These are phyloP conservation scores for Apiospora kogelbergensis DNA, from an alignment of 2,329 filamentous ascomycete species.

Conservation along the genomic window DNA sequence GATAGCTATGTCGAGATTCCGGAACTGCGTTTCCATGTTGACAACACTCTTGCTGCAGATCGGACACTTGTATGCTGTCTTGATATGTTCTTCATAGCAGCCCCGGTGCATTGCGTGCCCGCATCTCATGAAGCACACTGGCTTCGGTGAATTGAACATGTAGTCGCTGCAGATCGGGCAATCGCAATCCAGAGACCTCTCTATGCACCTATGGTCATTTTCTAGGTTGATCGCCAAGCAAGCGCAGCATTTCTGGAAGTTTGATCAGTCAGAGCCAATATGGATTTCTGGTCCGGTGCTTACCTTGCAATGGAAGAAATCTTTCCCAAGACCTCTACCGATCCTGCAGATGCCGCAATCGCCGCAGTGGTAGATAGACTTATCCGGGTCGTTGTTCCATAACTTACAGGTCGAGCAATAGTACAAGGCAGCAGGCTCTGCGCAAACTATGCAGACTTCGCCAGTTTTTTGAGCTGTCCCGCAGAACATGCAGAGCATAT, in stretches of 20 bases:
- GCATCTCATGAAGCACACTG: slow-evolving; percentile 92
- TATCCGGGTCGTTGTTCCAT: slow-evolving; percentile 91
- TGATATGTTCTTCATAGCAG: slow-evolving; percentile 87
- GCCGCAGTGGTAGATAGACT: slow-evolving; percentile 92
- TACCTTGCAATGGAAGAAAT: slow-evolving; percentile 98
- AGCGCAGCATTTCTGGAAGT: slow-evolving; percentile 75
- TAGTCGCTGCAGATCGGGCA: slow-evolving; percentile 97
- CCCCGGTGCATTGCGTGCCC: slow-evolving; percentile 92
- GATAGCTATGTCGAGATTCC: slow-evolving; percentile 85
- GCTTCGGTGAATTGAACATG: slow-evolving; percentile 86
- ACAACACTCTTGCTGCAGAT: slow-evolving; percentile 96
- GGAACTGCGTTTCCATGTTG: slow-evolving; percentile 96
- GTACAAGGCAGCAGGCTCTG: slow-evolving; percentile 77
- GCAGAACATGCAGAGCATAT: slow-evolving; percentile 98
- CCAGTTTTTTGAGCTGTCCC: slow-evolving; percentile 78
- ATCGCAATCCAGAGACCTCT: slow-evolving; percentile 90
- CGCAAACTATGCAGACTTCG: slow-evolving; percentile 77
- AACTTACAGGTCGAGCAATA: slow-evolving; percentile 95
- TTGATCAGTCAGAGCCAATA: slow-evolving; percentile 11
- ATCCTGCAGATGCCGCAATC: slow-evolving; percentile 95
- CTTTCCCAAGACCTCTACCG: slow-evolving; percentile 88
- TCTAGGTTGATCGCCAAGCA: slow-evolving; percentile 90
- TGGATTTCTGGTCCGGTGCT: slow-evolving; percentile 20
- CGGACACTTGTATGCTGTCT: slow-evolving; percentile 90
- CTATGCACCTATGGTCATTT: slow-evolving; percentile 87